A percentile compares a stretch with the other conserved stretches of the same genome.
Conservation (phyloP, 768 basidiomycete genomes). For the Boletus rufocinnamomeus region DNA sequence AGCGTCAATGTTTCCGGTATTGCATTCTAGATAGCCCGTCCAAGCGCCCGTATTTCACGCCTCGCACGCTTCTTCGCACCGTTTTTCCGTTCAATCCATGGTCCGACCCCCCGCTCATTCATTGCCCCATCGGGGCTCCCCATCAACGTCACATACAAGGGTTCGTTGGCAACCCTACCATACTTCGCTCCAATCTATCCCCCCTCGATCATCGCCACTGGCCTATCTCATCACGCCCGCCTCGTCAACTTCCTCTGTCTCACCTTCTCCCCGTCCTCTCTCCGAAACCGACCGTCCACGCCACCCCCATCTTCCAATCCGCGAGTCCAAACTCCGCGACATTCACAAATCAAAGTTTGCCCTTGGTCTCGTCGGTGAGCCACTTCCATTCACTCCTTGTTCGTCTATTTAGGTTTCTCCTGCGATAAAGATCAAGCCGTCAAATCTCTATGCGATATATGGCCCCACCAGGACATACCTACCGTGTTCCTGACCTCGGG, state of each 20-base stretch:
- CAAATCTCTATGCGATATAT: slow-evolving; percentile 75
- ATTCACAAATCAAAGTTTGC: slow-evolving; percentile 65
- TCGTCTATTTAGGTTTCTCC: slow-evolving; percentile 14
- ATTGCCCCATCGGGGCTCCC: slow-evolving; percentile 71
- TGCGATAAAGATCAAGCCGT: slow-evolving; percentile 69
- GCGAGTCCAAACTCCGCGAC: slow-evolving; percentile 42
- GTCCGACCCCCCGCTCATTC: slow-evolving; percentile 45
- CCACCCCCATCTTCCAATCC: slow-evolving; percentile 36
- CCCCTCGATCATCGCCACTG: slow-evolving; percentile 37
- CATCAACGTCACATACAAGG: slow-evolving; percentile 60
- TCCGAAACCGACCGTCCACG: slow-evolving; percentile 38
- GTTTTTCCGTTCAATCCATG: slow-evolving; percentile 24
- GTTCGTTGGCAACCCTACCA: slow-evolving; percentile 83
- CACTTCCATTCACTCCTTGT: neutral
- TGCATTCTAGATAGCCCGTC: slow-evolving; percentile 38
- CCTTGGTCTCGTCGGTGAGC: slow-evolving; percentile 69
- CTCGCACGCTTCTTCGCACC: slow-evolving; percentile 5
- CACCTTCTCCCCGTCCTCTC: slow-evolving; percentile 41
- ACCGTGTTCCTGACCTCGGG: slow-evolving; percentile 48
- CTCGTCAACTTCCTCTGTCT: slow-evolving; percentile 51
- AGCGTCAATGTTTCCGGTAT: slow-evolving; percentile 37
- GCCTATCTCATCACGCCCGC: slow-evolving; percentile 59
- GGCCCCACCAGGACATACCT: slow-evolving; percentile 78
- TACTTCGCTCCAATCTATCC: slow-evolving; percentile 42
- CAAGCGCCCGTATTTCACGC: slow-evolving; percentile 16